Conservation (phyloP, 2,329 filamentous ascomycete species). For the Colletotrichum sp. region DNA sequence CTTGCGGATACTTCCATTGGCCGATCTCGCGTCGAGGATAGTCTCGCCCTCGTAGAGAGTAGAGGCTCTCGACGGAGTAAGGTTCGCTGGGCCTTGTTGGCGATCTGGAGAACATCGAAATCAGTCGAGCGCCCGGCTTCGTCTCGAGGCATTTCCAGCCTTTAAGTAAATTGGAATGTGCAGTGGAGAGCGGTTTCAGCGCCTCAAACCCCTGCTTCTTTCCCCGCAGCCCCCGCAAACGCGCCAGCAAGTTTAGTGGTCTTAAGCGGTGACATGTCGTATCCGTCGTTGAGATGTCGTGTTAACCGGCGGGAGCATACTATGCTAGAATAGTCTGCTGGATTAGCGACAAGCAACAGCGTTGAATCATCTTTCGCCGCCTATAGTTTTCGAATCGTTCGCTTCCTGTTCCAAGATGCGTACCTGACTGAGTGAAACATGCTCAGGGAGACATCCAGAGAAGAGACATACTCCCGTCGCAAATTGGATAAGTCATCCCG, state of each 20-base stretch:
- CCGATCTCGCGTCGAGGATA: neutral
- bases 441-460: neutral
- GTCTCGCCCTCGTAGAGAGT: too few relatives aligned
- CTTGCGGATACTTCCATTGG: neutral
- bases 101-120: neutral
- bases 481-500: neutral
- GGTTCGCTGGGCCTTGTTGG: neutral
- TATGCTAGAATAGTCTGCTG: neutral
- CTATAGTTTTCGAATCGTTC: conserved; percentile 43
- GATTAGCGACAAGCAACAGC: conserved; percentile 61
- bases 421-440: neutral
- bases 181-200: neutral
- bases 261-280: neutral
- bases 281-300: neutral
- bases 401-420: neutral
- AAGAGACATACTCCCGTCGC: neutral
- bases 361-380: conserved; percentile 55
- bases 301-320: neutral
- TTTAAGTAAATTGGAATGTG: neutral
- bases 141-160: neutral
- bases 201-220: neutral
- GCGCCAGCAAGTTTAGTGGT: neutral
- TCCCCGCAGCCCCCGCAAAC: neutral
- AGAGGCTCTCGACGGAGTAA: neutral
- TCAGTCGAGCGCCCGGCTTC: neutral